phyloP scores from a whole-genome alignment of 176 grass and related monocot genomes.

The Puya raimondii region DNA sequence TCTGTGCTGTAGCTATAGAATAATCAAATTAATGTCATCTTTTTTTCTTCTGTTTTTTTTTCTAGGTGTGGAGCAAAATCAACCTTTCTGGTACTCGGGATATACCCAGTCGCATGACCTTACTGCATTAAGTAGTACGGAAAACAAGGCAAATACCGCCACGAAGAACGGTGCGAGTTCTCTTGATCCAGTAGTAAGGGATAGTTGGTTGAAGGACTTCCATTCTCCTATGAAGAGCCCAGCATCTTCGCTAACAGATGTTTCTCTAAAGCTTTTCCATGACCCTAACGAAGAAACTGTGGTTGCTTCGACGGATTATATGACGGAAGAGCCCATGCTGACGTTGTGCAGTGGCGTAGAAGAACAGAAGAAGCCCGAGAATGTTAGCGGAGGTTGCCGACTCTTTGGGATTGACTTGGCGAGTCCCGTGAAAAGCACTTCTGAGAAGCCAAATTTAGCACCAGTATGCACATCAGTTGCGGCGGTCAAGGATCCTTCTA shows the following conservation, averaged over 20 bases:
- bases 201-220: slow-evolving; percentile 30
- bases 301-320: slow-evolving; percentile 12
- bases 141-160: neutral
- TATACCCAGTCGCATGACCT: slow-evolving; percentile 7
- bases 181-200: slow-evolving; percentile 2
- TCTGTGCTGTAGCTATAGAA: slow-evolving; percentile 4
- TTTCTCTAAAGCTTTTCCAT: slow-evolving; percentile 18
- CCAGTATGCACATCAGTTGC: neutral
- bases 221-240: slow-evolving; percentile 10
- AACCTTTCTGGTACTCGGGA: slow-evolving; percentile 14
- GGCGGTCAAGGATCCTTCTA: neutral
- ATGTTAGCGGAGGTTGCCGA: slow-evolving; percentile 14
- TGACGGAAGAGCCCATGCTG: slow-evolving; percentile 21
- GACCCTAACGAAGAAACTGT: slow-evolving; percentile 11
- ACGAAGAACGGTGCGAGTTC: neutral
- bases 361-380: slow-evolving; percentile 24
- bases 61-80: slow-evolving; percentile 17
- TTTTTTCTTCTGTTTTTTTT: neutral
- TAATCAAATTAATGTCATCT: neutral
- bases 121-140: neutral
- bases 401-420: slow-evolving; percentile 56
- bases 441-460: slow-evolving; percentile 2
- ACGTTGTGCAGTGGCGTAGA: slow-evolving; percentile 17
- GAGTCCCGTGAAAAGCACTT: slow-evolving; percentile 9
- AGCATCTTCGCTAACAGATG: slow-evolving; percentile 26